These are phyloP conservation scores for Yarrowia yakushimensis DNA, from an alignment of 805 yeast species.

Conservation along the genomic window DNA sequence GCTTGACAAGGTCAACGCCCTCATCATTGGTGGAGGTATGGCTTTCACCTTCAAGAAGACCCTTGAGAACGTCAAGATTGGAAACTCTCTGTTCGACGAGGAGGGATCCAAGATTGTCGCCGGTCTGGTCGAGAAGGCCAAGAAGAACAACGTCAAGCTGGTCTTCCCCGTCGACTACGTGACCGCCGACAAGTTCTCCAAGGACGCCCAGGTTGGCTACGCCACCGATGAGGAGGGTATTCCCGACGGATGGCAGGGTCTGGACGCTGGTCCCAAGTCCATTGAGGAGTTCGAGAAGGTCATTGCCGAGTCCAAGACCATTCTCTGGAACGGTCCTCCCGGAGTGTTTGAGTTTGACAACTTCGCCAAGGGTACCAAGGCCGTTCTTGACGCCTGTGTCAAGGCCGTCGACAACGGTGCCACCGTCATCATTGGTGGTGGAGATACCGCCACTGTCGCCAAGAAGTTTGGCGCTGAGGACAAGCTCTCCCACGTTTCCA, in stretches of 20 bases:
- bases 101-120: constrained; percentile 96
- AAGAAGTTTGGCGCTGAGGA: constrained; percentile 97
- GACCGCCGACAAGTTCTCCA: constrained; percentile 90
- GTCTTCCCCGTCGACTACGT: constrained; percentile 94
- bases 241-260: constrained; percentile 92
- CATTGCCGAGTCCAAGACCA: constrained; percentile 91
- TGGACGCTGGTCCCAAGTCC: constrained; percentile 92
- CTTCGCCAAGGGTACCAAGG: constrained; percentile 88
- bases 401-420: constrained; percentile 84
- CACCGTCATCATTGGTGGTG: constrained; percentile 95
- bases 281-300: constrained; percentile 73
- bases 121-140: constrained; percentile 89
- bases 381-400: constrained; percentile 84
- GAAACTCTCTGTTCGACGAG: constrained; percentile 86
- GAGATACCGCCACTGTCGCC: constrained; percentile 98
- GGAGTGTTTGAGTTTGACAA: constrained; percentile 98
- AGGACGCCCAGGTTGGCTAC: constrained; percentile 79
- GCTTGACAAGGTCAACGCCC: constrained; percentile 88
- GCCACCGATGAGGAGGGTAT: constrained; percentile 92
- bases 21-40: constrained; percentile 99
- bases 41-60: constrained; percentile 98
- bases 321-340: constrained; percentile 99
- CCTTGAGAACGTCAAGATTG: constrained; percentile 77
- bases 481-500: constrained; percentile 95
- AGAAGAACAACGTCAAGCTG: constrained; percentile 89